phyloP scores from a whole-genome alignment of 495 filamentous ascomycete genomes.

The Daldinia concentrica region DNA sequence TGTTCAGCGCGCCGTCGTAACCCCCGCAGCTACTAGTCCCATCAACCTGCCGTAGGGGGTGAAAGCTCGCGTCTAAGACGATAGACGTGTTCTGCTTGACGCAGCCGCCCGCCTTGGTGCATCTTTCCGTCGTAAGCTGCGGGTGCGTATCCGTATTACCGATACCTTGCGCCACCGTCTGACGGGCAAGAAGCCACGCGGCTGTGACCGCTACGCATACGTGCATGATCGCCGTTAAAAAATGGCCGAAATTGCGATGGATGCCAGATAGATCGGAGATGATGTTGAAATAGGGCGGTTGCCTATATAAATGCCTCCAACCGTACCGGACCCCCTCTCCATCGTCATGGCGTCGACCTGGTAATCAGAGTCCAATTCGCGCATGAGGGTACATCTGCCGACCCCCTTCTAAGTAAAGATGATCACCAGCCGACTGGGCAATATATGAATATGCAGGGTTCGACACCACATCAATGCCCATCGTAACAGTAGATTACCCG shows the following conservation, averaged over 20 bases:
- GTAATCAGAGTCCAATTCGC: conserved; percentile 1
- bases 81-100: conserved; percentile 61
- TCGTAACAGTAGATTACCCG: conserved; percentile 18
- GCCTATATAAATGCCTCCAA: conserved; percentile 20
- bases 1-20: conserved; percentile 53
- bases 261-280: not conserved
- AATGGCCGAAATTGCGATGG: not conserved
- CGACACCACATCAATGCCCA: conserved; percentile 20
- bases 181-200: conserved; percentile 18
- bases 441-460: conserved; percentile 42
- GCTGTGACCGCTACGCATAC: conserved; percentile 6
- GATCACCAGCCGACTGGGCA: conserved; percentile 37
- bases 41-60: conserved; percentile 64
- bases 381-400: conserved; percentile 27
- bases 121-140: conserved; percentile 64
- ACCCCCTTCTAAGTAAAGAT: conserved; percentile 21
- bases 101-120: conserved; percentile 62
- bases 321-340: conserved; percentile 9
- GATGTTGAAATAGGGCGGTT: conserved; percentile 5
- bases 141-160: conserved; percentile 57
- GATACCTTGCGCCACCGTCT: conserved; percentile 25
- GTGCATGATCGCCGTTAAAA: conserved; percentile 23
- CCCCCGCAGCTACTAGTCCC: conserved; percentile 60
- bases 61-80: conserved; percentile 73
- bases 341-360: conserved; percentile 12